Evolutionary conservation across 2,329 filamentous ascomycete species (phyloP), one percentile per base, ranked within the genome.

Genomic region (Cladosporium sp.): DNA sequence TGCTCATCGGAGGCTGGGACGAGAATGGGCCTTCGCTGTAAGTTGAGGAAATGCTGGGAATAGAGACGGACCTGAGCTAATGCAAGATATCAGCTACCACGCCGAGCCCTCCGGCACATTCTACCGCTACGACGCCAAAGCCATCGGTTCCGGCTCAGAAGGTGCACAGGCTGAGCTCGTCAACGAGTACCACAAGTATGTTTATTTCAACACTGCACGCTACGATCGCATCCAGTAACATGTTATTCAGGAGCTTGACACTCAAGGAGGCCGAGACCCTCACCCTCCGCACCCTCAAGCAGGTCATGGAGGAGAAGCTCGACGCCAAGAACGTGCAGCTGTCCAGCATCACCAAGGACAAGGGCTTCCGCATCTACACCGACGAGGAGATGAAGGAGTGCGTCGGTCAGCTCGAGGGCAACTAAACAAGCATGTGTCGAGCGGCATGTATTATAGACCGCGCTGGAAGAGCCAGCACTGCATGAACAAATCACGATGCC

Each of bases 231-330:
- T 2, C 4, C 18, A 23, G 46, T 58, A 59, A 58, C 44, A 29
- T 3, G n/a, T 11, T 4, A 10, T 5, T 10, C 55, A 65, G 62
- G 62, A 98, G 94, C 66, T 86, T 99, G 69, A 97, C 93, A 50
- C 89, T 99, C 69, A 84, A 86, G 65, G 95, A 99, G 77, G 95
- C 95, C 66, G 95, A 99, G 83, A 95, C 93, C 3, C 83, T 99
- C 71, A 93, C 97, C 61, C 84, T 99, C 76, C 98, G 98, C 88
- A 99, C 95, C 44, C 81, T 99, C 79, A 99, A 98, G 86, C 95
- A 99, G 83, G 95, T 99, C 72, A 99, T 99, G 95, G 95, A 99
- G 83, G 95, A 99, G 88, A 99, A 99, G 84, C 86, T 99, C 67
- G 95, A 99, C 78, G 87, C 93, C 70, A 99, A 99, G 88, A 99